Base-by-base conservation (phyloP, 768 basidiomycete genomes). In the Trametes coccinea region DNA sequence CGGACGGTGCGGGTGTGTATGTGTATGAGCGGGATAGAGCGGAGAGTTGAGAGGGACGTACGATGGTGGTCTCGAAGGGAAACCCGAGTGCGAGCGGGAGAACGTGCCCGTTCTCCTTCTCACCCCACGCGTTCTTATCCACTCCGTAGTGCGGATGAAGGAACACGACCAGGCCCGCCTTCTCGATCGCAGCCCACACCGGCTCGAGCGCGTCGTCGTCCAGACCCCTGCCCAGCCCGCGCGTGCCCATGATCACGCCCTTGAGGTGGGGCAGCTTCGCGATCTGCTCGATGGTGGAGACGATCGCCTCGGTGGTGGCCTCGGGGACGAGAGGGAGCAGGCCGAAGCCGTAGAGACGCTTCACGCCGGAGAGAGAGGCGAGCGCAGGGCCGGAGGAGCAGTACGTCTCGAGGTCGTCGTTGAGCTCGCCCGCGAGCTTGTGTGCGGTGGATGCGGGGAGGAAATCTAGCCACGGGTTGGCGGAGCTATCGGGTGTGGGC, bases 401-500 rank as follows among this genome's bases (percentile, higher is more conserved):
- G 69, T 90, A 95, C 30, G 80, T 69, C 70, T 95, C 91, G 8
- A 95, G 79, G 69, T 93, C 90, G 37, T 78, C 71, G 71, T 95
- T 95, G 46, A 95, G 78, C 52, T 87, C 81, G n/a, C 71, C 73
- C 0, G 92, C 91, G 16, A 94, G 80, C 11, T 71, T 69, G 51
- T 82, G 78, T 8, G 93, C 93, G 45, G 88, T 82, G 29, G 82
- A 69, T 9, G 89, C 82, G 4, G 87, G 73, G 27, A 95, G 81
- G 70, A 94, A 95, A 73, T 95, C 93, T 39, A 95, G 83, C 93
- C 93, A 95, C 8, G 93, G 93, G 69, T 95, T 95, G 30, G 93
- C 93, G 29, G 90, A 84, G 71, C 92, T 92, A 66, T 6, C 22
- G 10, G 2, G 11, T 22, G 13, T 34, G 10, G 31, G 4, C 4